phyloP scores from a whole-genome alignment of 768 basidiomycete species.

The Panaeolus papilionaceus region DNA sequence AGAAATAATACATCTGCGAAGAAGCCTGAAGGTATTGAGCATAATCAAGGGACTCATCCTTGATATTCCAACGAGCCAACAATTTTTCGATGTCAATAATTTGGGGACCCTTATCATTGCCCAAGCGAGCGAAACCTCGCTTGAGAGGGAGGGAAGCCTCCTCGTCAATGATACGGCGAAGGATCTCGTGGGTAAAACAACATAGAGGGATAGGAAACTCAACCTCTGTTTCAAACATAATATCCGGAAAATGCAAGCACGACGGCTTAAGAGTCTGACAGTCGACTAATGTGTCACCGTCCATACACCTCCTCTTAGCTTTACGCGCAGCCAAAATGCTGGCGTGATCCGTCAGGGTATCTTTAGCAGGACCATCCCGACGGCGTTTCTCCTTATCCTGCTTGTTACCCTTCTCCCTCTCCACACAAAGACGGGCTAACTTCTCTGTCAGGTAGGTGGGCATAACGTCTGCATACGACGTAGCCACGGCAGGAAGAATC shows the following conservation, averaged over 20 bases:
- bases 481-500: too few species aligned
- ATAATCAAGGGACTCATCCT: constrained; percentile 17
- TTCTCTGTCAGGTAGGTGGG: constrained; percentile 11
- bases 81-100: constrained; percentile 18
- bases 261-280: background rate
- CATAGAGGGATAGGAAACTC: constrained; percentile 18
- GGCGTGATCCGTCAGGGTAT: background rate
- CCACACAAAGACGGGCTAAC: background rate
- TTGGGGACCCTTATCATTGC: background rate
- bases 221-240: constrained; percentile 25
- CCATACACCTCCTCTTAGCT: constrained; percentile 21
- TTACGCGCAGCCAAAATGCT: background rate
- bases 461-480: background rate
- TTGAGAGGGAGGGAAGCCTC: constrained; percentile 31
- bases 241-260: constrained; percentile 17
- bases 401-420: background rate
- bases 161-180: constrained; percentile 29
- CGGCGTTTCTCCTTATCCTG: background rate
- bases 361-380: background rate
- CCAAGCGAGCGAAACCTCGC: constrained; percentile 24
- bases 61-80: background rate
- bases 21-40: constrained; percentile 23
- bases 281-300: constrained; percentile 2
- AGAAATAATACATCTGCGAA: constrained; percentile 20
- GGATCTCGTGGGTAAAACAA: constrained; percentile 29